Evolutionary conservation across 495 filamentous ascomycete species (phyloP).

Genomic region (Penicillium subrubescens): DNA sequence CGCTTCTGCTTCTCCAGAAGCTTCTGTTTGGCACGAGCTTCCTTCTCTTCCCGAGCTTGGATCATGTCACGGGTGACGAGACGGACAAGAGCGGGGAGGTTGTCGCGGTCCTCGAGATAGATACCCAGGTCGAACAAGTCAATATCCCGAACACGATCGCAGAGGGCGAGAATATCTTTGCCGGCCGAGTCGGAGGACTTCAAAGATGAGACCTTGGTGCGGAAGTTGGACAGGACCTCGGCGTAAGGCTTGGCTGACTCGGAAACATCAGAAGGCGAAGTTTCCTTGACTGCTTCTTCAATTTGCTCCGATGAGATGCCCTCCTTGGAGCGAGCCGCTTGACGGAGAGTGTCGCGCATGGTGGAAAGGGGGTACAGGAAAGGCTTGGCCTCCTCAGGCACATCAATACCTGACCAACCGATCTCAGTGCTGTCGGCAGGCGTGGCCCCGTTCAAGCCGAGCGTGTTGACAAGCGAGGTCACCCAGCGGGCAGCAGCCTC

Average conservation of each 20-base stretch:
- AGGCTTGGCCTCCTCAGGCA: conserved; percentile 61
- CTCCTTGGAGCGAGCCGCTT: conserved; percentile 49
- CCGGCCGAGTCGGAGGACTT: conserved; percentile 45
- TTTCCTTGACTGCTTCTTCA: conserved; percentile 32
- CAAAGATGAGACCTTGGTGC: conserved; percentile 44
- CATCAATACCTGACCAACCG: conserved; percentile 79
- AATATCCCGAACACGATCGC: conserved; percentile 77
- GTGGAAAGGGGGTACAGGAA: conserved; percentile 65
- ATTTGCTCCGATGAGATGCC: conserved; percentile 38
- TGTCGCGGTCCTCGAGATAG: conserved; percentile 84
- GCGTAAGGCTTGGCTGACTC: conserved; percentile 42
- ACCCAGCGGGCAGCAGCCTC: conserved; percentile 74
- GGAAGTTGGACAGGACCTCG: conserved; percentile 40
- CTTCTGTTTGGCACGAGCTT: conserved; percentile 51
- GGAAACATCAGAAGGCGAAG: conserved; percentile 18
- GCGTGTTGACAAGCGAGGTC: conserved; percentile 78
- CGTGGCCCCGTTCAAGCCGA: conserved; percentile 75
- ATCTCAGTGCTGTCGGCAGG: conserved; percentile 61
- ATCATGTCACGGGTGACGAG: conserved; percentile 74
- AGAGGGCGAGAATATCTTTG: conserved; percentile 68
- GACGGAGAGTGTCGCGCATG: conserved; percentile 68
- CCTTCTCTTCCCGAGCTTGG: conserved; percentile 72
- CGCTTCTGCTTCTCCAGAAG: conserved; percentile 59
- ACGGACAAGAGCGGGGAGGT: conserved; percentile 75
- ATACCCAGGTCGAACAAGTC: conserved; percentile 79